Base-by-base conservation (phyloP, 495 filamentous ascomycete genomes). In the Penicillium canariense region DNA sequence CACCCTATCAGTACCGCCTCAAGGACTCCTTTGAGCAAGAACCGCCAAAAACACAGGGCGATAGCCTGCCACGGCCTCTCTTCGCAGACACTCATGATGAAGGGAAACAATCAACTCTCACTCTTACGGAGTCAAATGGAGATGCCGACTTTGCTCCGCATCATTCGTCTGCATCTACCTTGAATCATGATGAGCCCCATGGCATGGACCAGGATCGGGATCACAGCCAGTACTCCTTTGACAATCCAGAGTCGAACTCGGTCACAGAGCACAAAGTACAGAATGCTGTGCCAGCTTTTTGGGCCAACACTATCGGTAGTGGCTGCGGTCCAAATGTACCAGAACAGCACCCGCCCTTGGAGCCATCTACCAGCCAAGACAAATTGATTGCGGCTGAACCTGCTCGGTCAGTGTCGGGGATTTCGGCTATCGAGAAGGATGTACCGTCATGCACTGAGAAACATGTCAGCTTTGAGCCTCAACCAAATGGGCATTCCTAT, bases 101-200 rank as follows among this genome's bases (percentile, higher is more conserved):
- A 31, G 56, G 39, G 6, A 60, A 67, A 36, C 52, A 56, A 38
- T 67, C 64, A 10, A 65, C 64, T 4, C 48, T 60, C n/a, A 65
- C 64, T 2, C 61, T 67, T 15, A 54, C 64, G 15, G 64, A 57
- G 15, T 60, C 61, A 18, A 65, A 56, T 28, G 51, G 35, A 35
- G 56, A 52, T 23, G 49, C 40, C 27, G 44, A 17, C 4, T 67
- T 65, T 32, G 26, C 58, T 14, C 64, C 64, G 40, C 53, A 57
- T 10, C 61, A 58, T 49, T 67, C 64, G 3, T 67, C 64, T 18
- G 43, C 64, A 36, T 67, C 64, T 2, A 67, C 64, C 17, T 43
- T 67, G 50, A 67, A 67, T 35, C 64, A 67, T 26, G 48, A 62
- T 15, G 64, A 65, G 36, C 25, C 53, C 14, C 38, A 58, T 3